Evolutionary conservation across 1,284 basidiomycete species (phyloP).

Genomic region (Heliocybe sulcata): DNA sequence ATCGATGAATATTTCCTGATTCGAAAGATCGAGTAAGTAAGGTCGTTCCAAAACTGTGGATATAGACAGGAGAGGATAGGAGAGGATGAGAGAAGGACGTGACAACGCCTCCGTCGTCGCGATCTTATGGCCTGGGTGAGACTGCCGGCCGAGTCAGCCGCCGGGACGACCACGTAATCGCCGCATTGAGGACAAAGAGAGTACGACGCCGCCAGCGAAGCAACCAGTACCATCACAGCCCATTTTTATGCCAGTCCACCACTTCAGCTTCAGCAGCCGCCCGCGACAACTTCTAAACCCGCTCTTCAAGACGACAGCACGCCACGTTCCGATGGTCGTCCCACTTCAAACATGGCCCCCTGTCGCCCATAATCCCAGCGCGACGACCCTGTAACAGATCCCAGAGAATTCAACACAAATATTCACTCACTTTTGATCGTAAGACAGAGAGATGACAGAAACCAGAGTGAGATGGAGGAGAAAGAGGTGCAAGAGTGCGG

Average conservation of each 20-base stretch:
- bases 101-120: too few species aligned
- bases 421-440: background rate
- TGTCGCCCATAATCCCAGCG: background rate
- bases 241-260: background rate
- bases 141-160: background rate
- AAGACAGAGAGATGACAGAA: background rate
- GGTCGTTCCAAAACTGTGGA: background rate
- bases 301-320: background rate
- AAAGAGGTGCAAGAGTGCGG: background rate
- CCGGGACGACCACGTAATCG: background rate
- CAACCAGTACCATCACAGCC: background rate
- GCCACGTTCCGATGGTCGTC: background rate
- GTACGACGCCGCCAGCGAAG: background rate
- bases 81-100: background rate
- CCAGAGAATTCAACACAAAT: background rate
- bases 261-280: background rate
- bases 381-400: background rate
- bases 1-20: conserved; percentile 27
- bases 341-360: background rate
- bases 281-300: background rate
- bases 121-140: too few species aligned
- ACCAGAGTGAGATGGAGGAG: background rate
- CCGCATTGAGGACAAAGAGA: background rate
- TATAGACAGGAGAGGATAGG: background rate
- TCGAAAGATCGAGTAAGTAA: conserved; percentile 5